Base-by-base conservation (phyloP, 2,329 filamentous ascomycete genomes). In the Septoria linicola region DNA sequence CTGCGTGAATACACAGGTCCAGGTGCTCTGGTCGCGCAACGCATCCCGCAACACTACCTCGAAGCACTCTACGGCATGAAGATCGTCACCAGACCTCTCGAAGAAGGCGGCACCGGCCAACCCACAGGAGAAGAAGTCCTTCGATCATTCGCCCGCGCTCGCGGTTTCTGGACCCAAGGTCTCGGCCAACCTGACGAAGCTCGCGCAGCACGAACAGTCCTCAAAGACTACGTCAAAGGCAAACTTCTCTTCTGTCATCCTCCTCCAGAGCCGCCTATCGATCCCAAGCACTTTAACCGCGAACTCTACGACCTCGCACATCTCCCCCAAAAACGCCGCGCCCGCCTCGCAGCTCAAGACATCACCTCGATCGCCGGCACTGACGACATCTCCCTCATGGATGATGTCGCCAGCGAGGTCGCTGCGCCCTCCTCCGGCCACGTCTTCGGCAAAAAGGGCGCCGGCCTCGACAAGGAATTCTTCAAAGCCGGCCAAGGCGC, bases 171-270 rank as follows among this genome's bases (percentile, higher is more conserved):
- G 51, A 96, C 91, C 4, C 85, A 88, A 47, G 93, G 93, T 64
- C 57, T 64, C 7, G 92, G 93, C 7, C 88, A 93, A 66, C 92
- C 93, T 0, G 93, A 99, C 64, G 90, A 96, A 74, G 95, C 90
- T 1, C 82, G 93, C 62, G 93, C 93, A 5, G 90, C 92, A 3
- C 82, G 93, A 46, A 87, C 89, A 61, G 80, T 99, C 13, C 80
- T 99, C 20, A 99, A 99, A 70, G 93, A 99, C 73, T 99, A 97
- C 66, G 93, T 99, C 61, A 95, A 87, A 68, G 93, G 93, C 57
- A 97, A 96, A 73, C 80, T 99, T 0, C 80, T 97, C 4, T 97
- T 87, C 74, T 93, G 90, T 60, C 85, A 92, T 63, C 91, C 93
- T 3, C 91, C 91, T 0, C 74, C 74, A 3, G 80, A 84, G 23